Evolutionary conservation across 306 rosid genomes (phyloP).

Genomic region (Chamaecrista fasciculata): DNA sequence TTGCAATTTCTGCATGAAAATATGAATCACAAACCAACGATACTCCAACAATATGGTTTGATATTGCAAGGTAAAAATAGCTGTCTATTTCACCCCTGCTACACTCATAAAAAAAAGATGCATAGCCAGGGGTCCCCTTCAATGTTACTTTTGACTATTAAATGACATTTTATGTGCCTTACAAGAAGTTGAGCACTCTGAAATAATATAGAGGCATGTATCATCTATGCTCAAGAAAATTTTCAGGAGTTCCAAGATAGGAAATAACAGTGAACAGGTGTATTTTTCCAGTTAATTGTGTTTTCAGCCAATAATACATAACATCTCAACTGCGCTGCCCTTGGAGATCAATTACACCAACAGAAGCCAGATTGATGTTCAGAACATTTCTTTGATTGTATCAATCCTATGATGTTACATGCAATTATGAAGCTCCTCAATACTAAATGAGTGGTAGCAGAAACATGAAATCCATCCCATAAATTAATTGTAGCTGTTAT

Average conservation of each 20-base stretch:
- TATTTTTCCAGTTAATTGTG: neutral
- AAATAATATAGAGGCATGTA: slow-evolving; percentile 1
- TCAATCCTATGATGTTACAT: neutral
- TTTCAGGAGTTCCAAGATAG: slow-evolving; percentile 24
- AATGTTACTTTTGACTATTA: neutral
- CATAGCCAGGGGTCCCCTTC: neutral
- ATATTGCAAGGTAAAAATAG: slow-evolving; percentile 12
- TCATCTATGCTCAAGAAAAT: slow-evolving; percentile 17
- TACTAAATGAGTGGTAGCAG: slow-evolving; percentile 3
- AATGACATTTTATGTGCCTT: slow-evolving; percentile 18
- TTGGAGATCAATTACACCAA: neutral
- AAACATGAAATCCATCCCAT: slow-evolving; percentile 18
- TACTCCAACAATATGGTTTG: neutral
- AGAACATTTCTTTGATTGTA: neutral
- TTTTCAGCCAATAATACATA: slow-evolving; percentile 14
- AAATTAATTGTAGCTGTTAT: slow-evolving; percentile 10
- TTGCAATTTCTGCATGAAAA: slow-evolving; percentile 68
- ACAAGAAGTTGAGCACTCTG: slow-evolving; percentile 2
- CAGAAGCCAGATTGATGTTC: slow-evolving; percentile 10
- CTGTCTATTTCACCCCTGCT: slow-evolving; percentile 12
- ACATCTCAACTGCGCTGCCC: neutral
- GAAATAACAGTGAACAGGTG: slow-evolving; percentile 13
- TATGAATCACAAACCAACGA: slow-evolving; percentile 24
- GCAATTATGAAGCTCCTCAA: slow-evolving; percentile 9
- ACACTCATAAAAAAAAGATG: neutral